These are phyloP conservation scores for Chlorociboria aeruginascens DNA, from an alignment of 495 filamentous ascomycete genomes.

Conservation along the genomic window DNA sequence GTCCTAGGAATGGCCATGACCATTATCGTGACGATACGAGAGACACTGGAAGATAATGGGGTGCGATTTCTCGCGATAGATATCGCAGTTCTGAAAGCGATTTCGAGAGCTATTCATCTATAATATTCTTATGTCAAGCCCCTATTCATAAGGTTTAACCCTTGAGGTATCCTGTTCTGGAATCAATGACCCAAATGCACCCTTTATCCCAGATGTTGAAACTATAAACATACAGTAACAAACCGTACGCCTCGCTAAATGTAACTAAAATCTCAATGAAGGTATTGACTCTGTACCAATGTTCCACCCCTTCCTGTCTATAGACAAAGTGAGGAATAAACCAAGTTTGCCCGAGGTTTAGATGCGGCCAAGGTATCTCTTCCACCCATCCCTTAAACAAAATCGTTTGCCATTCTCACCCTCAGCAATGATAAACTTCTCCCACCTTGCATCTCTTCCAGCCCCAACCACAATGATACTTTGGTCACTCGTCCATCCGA, in stretches of 20 bases:
- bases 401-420: constrained; percentile 48
- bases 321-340: too few relatives aligned
- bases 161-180: too few relatives aligned
- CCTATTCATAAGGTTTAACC: background rate
- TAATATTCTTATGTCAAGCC: too few relatives aligned
- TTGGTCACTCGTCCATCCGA: constrained; percentile 62
- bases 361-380: constrained; percentile 52
- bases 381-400: constrained; percentile 66
- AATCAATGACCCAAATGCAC: background rate
- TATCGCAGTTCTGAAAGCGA: constrained; percentile 16
- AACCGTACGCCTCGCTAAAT: background rate
- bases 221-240: background rate
- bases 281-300: too few relatives aligned
- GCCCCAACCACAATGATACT: constrained; percentile 68
- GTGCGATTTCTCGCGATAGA: constrained; percentile 11
- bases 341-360: constrained; percentile 13
- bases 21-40: background rate
- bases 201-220: background rate
- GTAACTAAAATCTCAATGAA: too few relatives aligned
- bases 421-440: constrained; percentile 61
- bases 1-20: constrained; percentile 16
- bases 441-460: constrained; percentile 70
- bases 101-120: background rate
- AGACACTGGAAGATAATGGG: background rate
- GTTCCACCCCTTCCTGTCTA: too few relatives aligned